phyloP scores from a whole-genome alignment of 148 eudicot genomes.

The Rhododendron ovatum region DNA sequence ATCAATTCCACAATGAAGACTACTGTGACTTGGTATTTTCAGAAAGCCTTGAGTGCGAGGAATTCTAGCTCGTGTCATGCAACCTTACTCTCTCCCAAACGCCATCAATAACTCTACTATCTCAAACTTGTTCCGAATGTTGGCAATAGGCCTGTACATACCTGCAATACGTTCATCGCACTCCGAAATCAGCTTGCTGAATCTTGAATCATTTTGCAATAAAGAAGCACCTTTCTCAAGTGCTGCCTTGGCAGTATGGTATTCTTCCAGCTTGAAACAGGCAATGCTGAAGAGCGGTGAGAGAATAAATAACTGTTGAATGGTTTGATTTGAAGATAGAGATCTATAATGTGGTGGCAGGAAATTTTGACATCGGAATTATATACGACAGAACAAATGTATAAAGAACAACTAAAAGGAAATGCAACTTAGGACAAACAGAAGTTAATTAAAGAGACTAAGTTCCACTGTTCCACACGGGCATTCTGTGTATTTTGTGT shows the following conservation, averaged over 20 bases:
- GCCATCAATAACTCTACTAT: neutral
- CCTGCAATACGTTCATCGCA: slow-evolving; percentile 20
- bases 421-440: neutral
- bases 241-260: slow-evolving; percentile 22
- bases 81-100: neutral
- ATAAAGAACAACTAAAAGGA: neutral
- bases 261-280: slow-evolving; percentile 20
- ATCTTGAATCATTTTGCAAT: slow-evolving; percentile 20
- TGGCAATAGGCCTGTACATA: neutral
- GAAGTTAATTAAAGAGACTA: neutral
- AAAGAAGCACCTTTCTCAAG: slow-evolving; percentile 20
- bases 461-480: too few species aligned
- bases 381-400: neutral
- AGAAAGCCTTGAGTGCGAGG: neutral
- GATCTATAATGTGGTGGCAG: neutral
- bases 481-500: too few species aligned
- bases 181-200: slow-evolving; percentile 16
- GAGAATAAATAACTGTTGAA: neutral
- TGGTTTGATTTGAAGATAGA: neutral
- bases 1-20: neutral
- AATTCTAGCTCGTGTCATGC: neutral
- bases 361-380: neutral
- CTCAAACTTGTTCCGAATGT: neutral
- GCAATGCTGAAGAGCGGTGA: slow-evolving; percentile 12
- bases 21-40: neutral